Evolutionary conservation across 495 filamentous ascomycete species (phyloP).

Genomic region (Choiromyces venosus): DNA sequence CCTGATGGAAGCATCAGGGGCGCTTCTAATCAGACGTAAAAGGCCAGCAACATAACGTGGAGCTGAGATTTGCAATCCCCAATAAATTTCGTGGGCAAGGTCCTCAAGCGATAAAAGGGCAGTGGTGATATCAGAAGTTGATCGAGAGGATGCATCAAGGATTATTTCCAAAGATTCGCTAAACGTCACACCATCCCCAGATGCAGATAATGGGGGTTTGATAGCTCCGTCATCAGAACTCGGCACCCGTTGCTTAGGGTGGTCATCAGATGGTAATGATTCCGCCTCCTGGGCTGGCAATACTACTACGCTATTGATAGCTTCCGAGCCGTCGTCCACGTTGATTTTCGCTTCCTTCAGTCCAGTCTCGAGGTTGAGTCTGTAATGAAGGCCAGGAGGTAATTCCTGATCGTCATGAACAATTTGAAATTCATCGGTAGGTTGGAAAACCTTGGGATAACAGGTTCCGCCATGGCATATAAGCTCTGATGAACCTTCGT

Average conservation of each 20-base stretch:
- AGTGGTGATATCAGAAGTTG: constrained; percentile 32
- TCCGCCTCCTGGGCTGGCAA: constrained; percentile 42
- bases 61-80: constrained; percentile 58
- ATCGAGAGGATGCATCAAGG: constrained; percentile 30
- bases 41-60: constrained; percentile 42
- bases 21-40: constrained; percentile 11
- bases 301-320: constrained; percentile 43
- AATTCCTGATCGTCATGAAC: constrained; percentile 60
- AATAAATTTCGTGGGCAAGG: constrained; percentile 61
- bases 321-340: constrained; percentile 47
- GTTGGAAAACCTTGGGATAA: constrained; percentile 58
- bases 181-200: constrained; percentile 45
- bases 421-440: constrained; percentile 58
- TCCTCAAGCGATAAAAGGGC: constrained; percentile 54
- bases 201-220: constrained; percentile 24
- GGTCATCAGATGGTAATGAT: constrained; percentile 9
- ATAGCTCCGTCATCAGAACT: constrained; percentile 33
- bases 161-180: constrained; percentile 46
- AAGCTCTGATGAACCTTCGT: constrained; percentile 38
- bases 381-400: constrained; percentile 58
- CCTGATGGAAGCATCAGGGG: constrained; percentile 36
- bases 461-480: constrained; percentile 62
- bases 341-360: constrained; percentile 59
- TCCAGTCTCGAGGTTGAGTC: constrained; percentile 59
- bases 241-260: constrained; percentile 11